Percentiles rank a stretch among this genome's conserved stretches.
Conservation (phyloP, 768 basidiomycete genomes). For the Boletus coccyginus region DNA sequence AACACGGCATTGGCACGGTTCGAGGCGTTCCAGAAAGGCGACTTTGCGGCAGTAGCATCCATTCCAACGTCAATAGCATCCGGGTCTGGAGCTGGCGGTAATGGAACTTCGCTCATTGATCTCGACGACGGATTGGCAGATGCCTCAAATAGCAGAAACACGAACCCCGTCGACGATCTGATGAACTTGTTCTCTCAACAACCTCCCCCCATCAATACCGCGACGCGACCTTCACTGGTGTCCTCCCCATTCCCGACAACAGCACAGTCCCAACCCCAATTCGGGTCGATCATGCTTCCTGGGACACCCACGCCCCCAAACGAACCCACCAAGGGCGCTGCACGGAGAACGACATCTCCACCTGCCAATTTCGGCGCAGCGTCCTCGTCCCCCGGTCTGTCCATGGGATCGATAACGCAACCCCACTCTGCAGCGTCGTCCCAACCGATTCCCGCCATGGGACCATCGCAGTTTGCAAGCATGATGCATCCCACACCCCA, state of each 20-base stretch:
- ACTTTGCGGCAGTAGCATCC: conserved; percentile 71
- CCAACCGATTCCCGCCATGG: not conserved
- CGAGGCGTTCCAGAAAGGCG: conserved; percentile 91
- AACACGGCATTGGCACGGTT: conserved; percentile 89
- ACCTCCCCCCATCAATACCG: conserved; percentile 25
- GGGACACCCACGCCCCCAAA: conserved; percentile 35
- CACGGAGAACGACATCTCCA: conserved; percentile 15
- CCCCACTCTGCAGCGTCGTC: conserved; percentile 1
- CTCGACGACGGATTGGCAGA: conserved; percentile 53
- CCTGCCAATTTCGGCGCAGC: conserved; percentile 3
- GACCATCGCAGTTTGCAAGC: conserved; percentile 8
- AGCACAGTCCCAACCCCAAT: conserved; percentile 24
- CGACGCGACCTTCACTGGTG: conserved; percentile 24
- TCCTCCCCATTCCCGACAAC: conserved; percentile 15
- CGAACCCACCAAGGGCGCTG: conserved; percentile 12
- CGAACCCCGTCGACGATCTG: conserved; percentile 51
- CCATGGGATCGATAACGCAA: conserved; percentile 4
- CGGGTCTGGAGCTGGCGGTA: conserved; percentile 17
- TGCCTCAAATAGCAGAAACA: conserved; percentile 18
- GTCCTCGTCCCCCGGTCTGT: not conserved
- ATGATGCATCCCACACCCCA: conserved; percentile 20
- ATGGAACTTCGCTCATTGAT: conserved; percentile 65
- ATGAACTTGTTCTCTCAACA: conserved; percentile 51
- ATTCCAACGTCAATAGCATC: conserved; percentile 59
- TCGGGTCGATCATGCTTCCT: conserved; percentile 43